Conservation (phyloP, 345 rosid species). For the Tarenaya hassleriana region DNA sequence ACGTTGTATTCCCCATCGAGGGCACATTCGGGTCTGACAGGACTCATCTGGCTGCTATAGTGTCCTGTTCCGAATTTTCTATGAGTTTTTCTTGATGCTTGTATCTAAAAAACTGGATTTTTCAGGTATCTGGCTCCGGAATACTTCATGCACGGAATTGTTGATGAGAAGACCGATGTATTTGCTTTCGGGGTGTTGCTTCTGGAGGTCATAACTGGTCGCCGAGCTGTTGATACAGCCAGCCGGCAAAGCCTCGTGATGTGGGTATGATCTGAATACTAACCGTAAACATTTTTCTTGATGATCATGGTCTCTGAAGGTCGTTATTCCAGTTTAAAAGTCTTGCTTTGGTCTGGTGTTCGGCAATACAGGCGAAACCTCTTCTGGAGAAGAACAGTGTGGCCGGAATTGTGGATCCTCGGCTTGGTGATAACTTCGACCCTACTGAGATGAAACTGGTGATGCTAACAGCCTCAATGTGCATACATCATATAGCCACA, state of each 20-base stretch:
- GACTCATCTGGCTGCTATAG: background rate
- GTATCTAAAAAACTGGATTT: background rate
- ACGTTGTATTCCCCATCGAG: conserved; percentile 74
- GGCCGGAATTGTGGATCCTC: conserved; percentile 54
- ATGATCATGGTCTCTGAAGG: background rate
- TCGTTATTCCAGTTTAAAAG: background rate
- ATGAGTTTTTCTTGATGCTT: background rate
- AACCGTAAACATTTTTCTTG: background rate
- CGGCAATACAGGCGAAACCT: conserved; percentile 61
- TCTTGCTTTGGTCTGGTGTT: background rate
- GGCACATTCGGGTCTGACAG: conserved; percentile 80
- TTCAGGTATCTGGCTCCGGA: conserved; percentile 89
- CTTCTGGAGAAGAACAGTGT: conserved; percentile 43
- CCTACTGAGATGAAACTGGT: conserved; percentile 55
- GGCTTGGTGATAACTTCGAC: conserved; percentile 46
- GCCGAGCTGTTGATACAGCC: conserved; percentile 66
- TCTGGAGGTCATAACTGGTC: conserved; percentile 87
- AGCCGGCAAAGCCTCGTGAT: conserved; percentile 67
- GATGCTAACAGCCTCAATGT: conserved; percentile 61
- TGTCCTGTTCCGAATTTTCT: background rate
- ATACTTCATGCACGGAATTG: conserved; percentile 84
- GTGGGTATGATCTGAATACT: conserved; percentile 71
- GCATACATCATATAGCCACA: conserved; percentile 54
- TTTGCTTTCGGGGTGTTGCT: conserved; percentile 81
- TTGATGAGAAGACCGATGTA: conserved; percentile 80